Conservation (phyloP, 2,329 filamentous ascomycete species). For the Pseudogymnoascus sp. region DNA sequence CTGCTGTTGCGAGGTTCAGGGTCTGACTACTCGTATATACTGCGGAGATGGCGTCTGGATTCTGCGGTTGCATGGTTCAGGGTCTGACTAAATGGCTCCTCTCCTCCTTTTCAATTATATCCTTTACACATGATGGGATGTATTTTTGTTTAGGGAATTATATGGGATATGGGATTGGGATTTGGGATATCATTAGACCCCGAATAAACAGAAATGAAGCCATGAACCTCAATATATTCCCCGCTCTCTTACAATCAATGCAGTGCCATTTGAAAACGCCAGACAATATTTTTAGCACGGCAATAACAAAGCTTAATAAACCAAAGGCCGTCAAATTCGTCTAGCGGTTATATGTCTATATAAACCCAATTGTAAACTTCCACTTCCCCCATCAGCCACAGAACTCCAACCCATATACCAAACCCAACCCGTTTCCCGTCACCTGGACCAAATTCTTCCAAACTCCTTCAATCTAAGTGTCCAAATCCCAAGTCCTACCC, state of each 20-base stretch:
- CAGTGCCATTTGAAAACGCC: not conserved
- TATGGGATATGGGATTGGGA: not conserved
- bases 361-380: not conserved
- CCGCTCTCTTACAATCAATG: not conserved
- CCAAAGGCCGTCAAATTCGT: not conserved
- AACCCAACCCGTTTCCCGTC: not conserved
- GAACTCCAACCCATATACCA: not conserved
- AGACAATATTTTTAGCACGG: not conserved
- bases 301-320: not conserved
- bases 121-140: not conserved
- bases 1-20: not conserved
- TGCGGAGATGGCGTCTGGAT: not conserved
- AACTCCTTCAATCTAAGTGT: conserved; percentile 1
- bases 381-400: not conserved
- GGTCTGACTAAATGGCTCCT: not conserved
- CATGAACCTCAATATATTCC: not conserved
- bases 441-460: not conserved
- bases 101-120: not conserved
- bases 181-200: not conserved
- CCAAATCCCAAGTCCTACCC: not conserved
- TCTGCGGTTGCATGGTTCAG: not conserved
- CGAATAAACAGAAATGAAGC: not conserved
- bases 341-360: not conserved
- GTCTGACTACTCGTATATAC: not conserved
- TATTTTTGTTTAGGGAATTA: not conserved